These are phyloP conservation scores for Pythium rhizo-oryzae DNA, from an alignment of 352 stramenopile genomes.

Conservation along the genomic window DNA sequence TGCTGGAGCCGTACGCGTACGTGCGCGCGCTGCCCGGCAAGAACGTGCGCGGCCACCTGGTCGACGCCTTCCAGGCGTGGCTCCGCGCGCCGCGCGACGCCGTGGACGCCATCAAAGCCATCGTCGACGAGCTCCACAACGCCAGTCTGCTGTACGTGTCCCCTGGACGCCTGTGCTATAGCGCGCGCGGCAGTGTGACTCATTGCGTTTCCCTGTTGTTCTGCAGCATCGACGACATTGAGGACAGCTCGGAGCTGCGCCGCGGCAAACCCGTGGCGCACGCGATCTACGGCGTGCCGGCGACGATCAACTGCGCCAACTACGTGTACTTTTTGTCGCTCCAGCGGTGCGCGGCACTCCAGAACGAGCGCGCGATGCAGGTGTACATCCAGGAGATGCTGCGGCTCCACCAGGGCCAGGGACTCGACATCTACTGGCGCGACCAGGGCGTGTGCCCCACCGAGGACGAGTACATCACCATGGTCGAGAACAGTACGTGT, in stretches of 20 bases:
- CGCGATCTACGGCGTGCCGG: constrained; percentile 95
- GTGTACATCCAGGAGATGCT: constrained; percentile 97
- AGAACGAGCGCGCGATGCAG: constrained; percentile 82
- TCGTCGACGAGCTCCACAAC: constrained; percentile 97
- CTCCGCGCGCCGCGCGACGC: constrained; percentile 61
- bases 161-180: too few species aligned
- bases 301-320: constrained; percentile 98
- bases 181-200: background rate
- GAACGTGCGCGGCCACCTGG: constrained; percentile 87
- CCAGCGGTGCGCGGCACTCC: constrained; percentile 88
- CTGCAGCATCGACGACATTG: constrained; percentile 97
- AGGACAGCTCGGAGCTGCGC: constrained; percentile 97
- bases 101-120: constrained; percentile 88
- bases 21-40: constrained; percentile 87
- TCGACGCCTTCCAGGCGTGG: constrained; percentile 90
- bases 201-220: too few species aligned
- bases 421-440: constrained; percentile 95
- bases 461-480: constrained; percentile 92
- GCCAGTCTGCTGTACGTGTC: constrained; percentile 90
- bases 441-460: constrained; percentile 91
- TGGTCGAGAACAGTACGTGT: constrained; percentile 94
- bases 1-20: constrained; percentile 90
- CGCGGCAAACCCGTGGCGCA: constrained; percentile 95
- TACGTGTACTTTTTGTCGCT: constrained; percentile 98
- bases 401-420: constrained; percentile 95